Base-by-base conservation (phyloP, 257 asterid genomes). In the Verbascum thapsus region DNA sequence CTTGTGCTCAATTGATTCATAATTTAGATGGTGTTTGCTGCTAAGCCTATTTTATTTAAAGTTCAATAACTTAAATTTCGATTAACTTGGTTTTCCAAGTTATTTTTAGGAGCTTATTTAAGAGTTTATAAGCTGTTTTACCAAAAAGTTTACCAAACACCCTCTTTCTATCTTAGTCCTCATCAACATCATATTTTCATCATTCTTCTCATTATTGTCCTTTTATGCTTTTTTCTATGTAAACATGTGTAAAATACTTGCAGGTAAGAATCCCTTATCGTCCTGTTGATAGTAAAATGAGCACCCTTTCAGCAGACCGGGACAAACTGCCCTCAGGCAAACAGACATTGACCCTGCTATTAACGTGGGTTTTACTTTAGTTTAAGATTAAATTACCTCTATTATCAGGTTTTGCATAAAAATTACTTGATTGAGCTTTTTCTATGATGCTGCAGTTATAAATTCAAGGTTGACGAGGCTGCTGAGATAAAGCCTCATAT, bases 281-380 rank as follows among this genome's bases (percentile, higher is more conserved):
- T 55, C 99, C 99, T 41, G 64, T 80, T 70, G 94, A 85, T 79
- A 73, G 95, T 60, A 89, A 92, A 73, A 70, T 89, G 80, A 80
- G 75, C 68, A 81, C 95, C 0, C 97, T 92, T 41, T 80, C 94
- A 56, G 83, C 87, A 5, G 95, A 89, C 45, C 76, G 99, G 72
- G 99, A 92, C 87, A 85, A 74, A 81, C 78, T 92, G 53, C 96
- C 99, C 10, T 89, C 96, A 22, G 97, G 97, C 69, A 84, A 92
- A 75, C 95, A 81, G 78, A 92, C 72, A 52, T 63, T 89, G 72
- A 94, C 97, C 26, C 81, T 92, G 61, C 64, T 76, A 61, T 78
- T 92, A 75, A 89, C 87, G 99, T 92, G 78, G 56, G 91, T 76
- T 80, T 73, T 67, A 16, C 50, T 61, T 67, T 41, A 34, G 11